These are phyloP conservation scores for Cylindrotheca fusiformis DNA, from an alignment of 108 stramenopile genomes.

Conservation along the genomic window DNA sequence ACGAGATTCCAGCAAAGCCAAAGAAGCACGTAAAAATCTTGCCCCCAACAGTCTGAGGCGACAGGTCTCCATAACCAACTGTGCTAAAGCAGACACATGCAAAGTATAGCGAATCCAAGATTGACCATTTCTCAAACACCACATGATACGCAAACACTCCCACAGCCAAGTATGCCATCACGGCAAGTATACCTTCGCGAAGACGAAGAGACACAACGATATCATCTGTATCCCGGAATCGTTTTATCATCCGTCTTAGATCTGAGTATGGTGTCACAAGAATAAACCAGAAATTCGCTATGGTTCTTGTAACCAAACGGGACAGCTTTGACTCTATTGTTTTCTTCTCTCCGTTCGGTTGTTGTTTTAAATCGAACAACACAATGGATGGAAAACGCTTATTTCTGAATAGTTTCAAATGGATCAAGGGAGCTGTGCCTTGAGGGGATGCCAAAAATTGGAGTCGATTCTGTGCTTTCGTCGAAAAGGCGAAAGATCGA, in stretches of 20 bases:
- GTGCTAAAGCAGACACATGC: conserved; percentile 42
- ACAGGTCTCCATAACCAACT: conserved; percentile 51
- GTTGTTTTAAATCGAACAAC: too few species aligned
- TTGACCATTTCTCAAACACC: conserved; percentile 47
- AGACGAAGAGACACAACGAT: conserved; percentile 14
- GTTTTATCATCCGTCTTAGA: conserved; percentile 8
- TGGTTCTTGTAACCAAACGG: conserved; percentile 6
- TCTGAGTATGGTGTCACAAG: conserved; percentile 32
- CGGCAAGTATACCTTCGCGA: conserved; percentile 41
- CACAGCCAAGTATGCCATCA: conserved; percentile 34
- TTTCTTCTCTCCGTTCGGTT: neutral
- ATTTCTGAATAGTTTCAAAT: too few species aligned
- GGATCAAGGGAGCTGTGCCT: too few species aligned
- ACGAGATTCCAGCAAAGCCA: conserved; percentile 58
- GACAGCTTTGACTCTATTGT: neutral
- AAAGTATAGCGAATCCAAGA: conserved; percentile 67
- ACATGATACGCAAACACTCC: conserved; percentile 51
- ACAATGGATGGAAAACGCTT: too few species aligned
- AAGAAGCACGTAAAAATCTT: conserved; percentile 64
- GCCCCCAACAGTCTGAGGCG: conserved; percentile 32
- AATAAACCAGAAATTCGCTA: conserved; percentile 14
- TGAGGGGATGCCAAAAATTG: too few species aligned
- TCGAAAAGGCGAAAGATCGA: too few species aligned
- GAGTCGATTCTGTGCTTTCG: too few species aligned
- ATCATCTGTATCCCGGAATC: neutral